These are phyloP conservation scores for Arachis hypogaea DNA, from an alignment of 306 rosid genomes.

Conservation along the genomic window DNA sequence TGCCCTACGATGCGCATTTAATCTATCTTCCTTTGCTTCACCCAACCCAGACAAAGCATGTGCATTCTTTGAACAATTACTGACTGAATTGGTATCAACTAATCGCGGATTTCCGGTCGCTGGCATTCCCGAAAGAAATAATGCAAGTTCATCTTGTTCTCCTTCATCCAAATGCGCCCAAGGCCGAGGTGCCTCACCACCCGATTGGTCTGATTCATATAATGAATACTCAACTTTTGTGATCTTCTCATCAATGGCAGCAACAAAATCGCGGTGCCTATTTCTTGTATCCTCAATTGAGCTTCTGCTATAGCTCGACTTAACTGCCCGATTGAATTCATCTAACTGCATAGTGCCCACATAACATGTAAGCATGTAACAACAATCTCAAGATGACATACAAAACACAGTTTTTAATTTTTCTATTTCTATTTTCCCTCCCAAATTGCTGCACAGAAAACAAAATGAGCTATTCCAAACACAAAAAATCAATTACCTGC, in stretches of 20 bases:
- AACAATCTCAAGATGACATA: constrained; percentile 17
- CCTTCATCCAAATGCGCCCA: constrained; percentile 84
- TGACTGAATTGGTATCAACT: constrained; percentile 33
- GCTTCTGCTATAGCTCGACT: constrained; percentile 58
- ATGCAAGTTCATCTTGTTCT: constrained; percentile 76
- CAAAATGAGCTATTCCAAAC: background rate
- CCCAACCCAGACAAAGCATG: constrained; percentile 47
- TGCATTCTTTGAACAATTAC: constrained; percentile 43
- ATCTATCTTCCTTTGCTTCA: constrained; percentile 50
- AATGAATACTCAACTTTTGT: constrained; percentile 59
- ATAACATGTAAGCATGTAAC: constrained; percentile 1
- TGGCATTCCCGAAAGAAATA: constrained; percentile 77
- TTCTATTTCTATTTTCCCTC: too few relatives aligned
- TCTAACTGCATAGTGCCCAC: constrained; percentile 67
- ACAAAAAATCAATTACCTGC: constrained; percentile 64
- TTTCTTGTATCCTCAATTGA: constrained; percentile 59
- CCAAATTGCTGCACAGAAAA: background rate
- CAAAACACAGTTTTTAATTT: too few relatives aligned
- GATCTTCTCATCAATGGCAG: constrained; percentile 66
- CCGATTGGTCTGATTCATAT: constrained; percentile 45
- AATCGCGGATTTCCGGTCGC: constrained; percentile 41
- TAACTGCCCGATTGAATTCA: constrained; percentile 76
- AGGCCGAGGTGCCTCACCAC: constrained; percentile 56
- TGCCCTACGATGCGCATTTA: constrained; percentile 67
- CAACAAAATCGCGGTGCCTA: constrained; percentile 71